A percentile compares a stretch with the other conserved stretches of the same genome.
These are phyloP conservation scores for Apiotrichum akiyoshidainum DNA, from an alignment of 1,284 basidiomycete genomes.

Conservation along the genomic window DNA sequence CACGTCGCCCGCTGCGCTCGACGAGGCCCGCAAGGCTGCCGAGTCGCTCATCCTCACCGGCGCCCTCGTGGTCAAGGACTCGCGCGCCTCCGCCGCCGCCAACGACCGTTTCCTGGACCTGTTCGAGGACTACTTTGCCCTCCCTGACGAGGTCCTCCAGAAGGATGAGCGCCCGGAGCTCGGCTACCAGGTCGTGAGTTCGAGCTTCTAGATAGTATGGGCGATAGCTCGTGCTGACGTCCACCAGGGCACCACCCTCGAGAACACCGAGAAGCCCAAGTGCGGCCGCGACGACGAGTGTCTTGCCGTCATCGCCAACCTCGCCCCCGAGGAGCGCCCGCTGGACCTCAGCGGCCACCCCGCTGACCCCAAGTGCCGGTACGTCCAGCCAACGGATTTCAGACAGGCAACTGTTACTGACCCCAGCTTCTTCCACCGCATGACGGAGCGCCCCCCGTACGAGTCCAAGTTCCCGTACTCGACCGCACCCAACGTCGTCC, in stretches of 20 bases:
- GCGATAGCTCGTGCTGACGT: not conserved
- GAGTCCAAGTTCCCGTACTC: conserved; percentile 69
- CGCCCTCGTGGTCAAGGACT: conserved; percentile 75
- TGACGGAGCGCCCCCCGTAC: conserved; percentile 72
- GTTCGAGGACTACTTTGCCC: conserved; percentile 79
- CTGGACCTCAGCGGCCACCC: conserved; percentile 65
- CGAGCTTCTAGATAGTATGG: not conserved
- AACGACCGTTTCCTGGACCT: conserved; percentile 76
- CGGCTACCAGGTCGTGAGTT: conserved; percentile 52
- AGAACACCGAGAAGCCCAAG: conserved; percentile 88
- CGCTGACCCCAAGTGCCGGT: conserved; percentile 84
- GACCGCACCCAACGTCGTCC: conserved; percentile 76
- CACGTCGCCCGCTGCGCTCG: conserved; percentile 52
- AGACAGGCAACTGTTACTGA: not conserved
- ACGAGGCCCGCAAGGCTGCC: conserved; percentile 59
- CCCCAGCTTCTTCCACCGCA: conserved; percentile 75
- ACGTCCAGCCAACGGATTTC: not conserved
- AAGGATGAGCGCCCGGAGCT: conserved; percentile 77
- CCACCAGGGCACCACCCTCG: conserved; percentile 74
- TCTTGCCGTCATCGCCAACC: conserved; percentile 45
- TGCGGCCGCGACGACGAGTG: conserved; percentile 58
- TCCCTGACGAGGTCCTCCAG: conserved; percentile 61
- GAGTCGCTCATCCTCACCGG: conserved; percentile 71
- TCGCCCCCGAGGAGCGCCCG: conserved; percentile 73
- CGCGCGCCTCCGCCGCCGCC: conserved; percentile 73